Base-by-base conservation (phyloP, 257 asterid genomes). In the Nicotiana noctiflora region DNA sequence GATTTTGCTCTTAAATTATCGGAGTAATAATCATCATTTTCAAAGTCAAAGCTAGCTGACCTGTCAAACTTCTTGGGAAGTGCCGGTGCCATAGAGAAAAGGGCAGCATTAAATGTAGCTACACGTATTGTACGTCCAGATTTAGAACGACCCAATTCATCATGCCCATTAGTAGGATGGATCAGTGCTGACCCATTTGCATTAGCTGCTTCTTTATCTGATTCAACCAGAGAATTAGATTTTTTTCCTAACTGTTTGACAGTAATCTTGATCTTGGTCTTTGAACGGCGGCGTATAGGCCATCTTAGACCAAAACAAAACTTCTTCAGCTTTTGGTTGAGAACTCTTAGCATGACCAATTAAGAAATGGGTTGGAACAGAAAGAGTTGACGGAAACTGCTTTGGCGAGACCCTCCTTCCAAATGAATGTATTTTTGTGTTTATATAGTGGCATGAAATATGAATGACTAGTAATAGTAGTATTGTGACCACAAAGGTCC, bases 1-100 rank as follows among this genome's bases (percentile, higher is more conserved):
- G 97, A 91, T 80, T 87, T 90, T 1, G 84, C 82, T 70, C 89
- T 63, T 2, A 88, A 77, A 70, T 80, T 84, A 49, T 8, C 3
- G 49, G 49, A 40, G 49, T 74, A 74, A 37, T 76, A 83, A 75
- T 79, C 89, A 3, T 82, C 85, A 76, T 79, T 79, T 55, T 81
- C 92, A 34, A 60, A 79, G 6, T 84, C 89, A 53, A 80, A 83
- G 7, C 75, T 85, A 18, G 90, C 72, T 18, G 86, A 87, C 31
- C 80, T 82, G 57, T 75, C 87, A 6, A 88, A 5, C 25, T 8
- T 5, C 60, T 81, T 84, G 1, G 97, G 90, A 29, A 93, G 92
- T 12, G 93, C 98, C 4, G 96, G 96, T 27, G 99, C 99, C 98
- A 93, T 92, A 90, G 99, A 93, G 86, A 95, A 95, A 3, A 93